Base-by-base conservation (phyloP, 345 rosid genomes). In the Dipteronia dyeriana region DNA sequence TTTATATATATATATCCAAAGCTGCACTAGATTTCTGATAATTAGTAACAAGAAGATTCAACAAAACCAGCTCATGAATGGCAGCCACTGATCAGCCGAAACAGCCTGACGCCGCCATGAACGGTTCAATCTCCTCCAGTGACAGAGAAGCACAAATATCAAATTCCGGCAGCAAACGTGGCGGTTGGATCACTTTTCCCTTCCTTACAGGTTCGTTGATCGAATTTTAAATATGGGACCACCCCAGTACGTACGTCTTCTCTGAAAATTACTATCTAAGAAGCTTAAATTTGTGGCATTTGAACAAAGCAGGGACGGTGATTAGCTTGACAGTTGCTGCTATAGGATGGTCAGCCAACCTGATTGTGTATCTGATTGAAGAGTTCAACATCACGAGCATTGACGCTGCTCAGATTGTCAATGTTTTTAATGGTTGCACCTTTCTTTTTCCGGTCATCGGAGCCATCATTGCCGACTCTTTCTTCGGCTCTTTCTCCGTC, bases 181-280 rank as follows among this genome's bases (percentile, higher is more conserved):
- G 88, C 25, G 82, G 84, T 64, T 88, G 90, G 94, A 69, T 80
- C 41, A 87, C 94, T 51, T 81, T 86, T 61, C 88, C 89, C 17
- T 90, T 89, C 86, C 73, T 86, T 12, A 64, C 75, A 14, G 91
- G 91, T 89, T 53, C 38, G 38, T 34, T 34, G 5, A 34, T 6
- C 6, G 38, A 34, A 34, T 34, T 34, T 34, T 34, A 34, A 34
- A 34, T 34, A 3, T 3, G 38, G 38, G 38, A 34, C 1, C 1
- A n/a, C n/a, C n/a, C 26, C 26, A 26, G 26, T 26, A 26, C 26
- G 1, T 1, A 26, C 38, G 38, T 34, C 38, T 34, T 34, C 38
- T 34, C 38, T n/a, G 54, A 13, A 49, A 3, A 49, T 4, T 11
- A 4, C 13, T 49, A 49, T 12, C 54, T 3, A 49, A 14, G 16